phyloP scores from a whole-genome alignment of 2,329 filamentous ascomycete genomes.

The Fusarium multiceps region DNA sequence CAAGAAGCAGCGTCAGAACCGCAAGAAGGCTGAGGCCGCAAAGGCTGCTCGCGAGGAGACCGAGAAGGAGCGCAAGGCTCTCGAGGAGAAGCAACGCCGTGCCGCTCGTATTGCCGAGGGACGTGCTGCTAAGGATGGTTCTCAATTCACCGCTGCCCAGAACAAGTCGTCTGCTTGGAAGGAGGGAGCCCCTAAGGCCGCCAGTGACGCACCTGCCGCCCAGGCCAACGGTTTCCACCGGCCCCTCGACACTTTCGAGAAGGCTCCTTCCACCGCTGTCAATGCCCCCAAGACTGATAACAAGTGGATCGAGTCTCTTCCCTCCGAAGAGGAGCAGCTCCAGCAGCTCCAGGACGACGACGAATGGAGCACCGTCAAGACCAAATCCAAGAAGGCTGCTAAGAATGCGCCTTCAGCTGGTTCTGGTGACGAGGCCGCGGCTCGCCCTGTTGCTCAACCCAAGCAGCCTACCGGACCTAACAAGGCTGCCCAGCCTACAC shows the following conservation, averaged over 20 bases:
- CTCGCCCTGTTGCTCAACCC: conserved; percentile 47
- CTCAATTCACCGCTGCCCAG: conserved; percentile 63
- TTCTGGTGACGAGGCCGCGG: conserved; percentile 52
- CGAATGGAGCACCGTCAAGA: conserved; percentile 71
- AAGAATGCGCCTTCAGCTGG: conserved; percentile 53
- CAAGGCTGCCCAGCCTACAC: conserved; percentile 49
- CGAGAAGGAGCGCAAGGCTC: conserved; percentile 79
- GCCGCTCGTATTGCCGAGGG: conserved; percentile 85
- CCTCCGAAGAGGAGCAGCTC: conserved; percentile 72
- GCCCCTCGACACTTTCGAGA: conserved; percentile 69
- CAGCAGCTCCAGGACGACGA: conserved; percentile 64
- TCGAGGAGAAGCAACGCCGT: conserved; percentile 86
- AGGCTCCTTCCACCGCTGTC: conserved; percentile 46
- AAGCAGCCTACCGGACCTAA: conserved; percentile 46
- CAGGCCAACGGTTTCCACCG: conserved; percentile 55
- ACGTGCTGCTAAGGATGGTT: conserved; percentile 83
- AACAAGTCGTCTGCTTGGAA: conserved; percentile 58
- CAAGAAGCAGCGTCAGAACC: conserved; percentile 96
- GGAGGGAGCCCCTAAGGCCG: conserved; percentile 50
- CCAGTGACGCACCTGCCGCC: conserved; percentile 46
- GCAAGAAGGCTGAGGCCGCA: conserved; percentile 84
- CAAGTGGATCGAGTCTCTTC: conserved; percentile 63
- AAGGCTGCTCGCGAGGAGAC: conserved; percentile 80
- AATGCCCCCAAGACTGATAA: conserved; percentile 51
- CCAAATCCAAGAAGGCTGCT: conserved; percentile 57